Percentiles rank a stretch among this genome's conserved stretches.
Evolutionary conservation across 257 asterid species (phyloP).

Genomic region (Schizonepeta tenuifolia): DNA sequence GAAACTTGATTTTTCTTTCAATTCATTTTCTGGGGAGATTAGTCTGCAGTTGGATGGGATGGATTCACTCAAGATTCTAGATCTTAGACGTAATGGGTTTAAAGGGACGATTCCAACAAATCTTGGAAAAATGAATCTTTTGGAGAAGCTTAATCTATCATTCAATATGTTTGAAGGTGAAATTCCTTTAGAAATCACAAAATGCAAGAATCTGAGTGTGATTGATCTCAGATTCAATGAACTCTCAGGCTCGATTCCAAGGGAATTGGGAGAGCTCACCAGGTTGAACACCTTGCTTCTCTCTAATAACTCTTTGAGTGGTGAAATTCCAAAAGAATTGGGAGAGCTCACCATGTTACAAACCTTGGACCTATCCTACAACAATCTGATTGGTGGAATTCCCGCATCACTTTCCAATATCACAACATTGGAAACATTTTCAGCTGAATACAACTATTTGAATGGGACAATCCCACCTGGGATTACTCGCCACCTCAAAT

Average conservation of each 20-base stretch:
- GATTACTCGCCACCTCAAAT: conserved; percentile 45
- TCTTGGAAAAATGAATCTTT: conserved; percentile 45
- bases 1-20: not conserved
- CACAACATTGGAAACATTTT: conserved; percentile 48
- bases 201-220: too few relatives aligned
- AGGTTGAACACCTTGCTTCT: too few relatives aligned
- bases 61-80: conserved; percentile 48
- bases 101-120: conserved; percentile 53
- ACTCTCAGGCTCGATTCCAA: conserved; percentile 34
- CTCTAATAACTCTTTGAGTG: too few relatives aligned
- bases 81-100: conserved; percentile 49
- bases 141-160: conserved; percentile 65
- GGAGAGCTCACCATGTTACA: conserved; percentile 49
- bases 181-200: not conserved
- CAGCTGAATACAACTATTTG: conserved; percentile 57
- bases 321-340: too few relatives aligned
- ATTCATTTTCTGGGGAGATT: conserved; percentile 48
- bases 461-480: conserved; percentile 60
- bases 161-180: conserved; percentile 42
- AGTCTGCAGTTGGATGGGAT: conserved; percentile 46
- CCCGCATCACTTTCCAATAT: conserved; percentile 52
- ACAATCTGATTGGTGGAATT: conserved; percentile 50
- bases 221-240: too few relatives aligned
- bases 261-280: too few relatives aligned
- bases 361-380: conserved; percentile 42